Evolutionary conservation across 2,329 filamentous ascomycete species (phyloP), one percentile per base, ranked within the genome.

Genomic region (Talaromyces sp.): DNA sequence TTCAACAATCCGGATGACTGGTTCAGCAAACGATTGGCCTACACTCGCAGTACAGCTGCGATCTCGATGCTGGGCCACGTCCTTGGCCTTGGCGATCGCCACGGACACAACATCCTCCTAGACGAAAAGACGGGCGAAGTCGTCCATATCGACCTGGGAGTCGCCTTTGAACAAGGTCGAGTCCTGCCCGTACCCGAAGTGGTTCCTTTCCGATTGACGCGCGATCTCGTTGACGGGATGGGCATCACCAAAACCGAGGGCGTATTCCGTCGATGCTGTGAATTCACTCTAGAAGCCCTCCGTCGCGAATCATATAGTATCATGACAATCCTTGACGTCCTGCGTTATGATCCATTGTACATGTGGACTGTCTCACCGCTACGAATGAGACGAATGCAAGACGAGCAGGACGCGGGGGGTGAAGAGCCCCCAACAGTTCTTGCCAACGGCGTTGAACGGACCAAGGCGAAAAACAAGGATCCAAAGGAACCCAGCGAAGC

Each of bases 341-440:
- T 99, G 60, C 88, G 95, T n/a, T 97, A 97, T 74, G 94, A 99
- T 79, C 95, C 94, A 1, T 77, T 99, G 61, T 96, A 97, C 73
- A 94, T 86, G 61, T 99, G 94, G 94, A 93, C 90, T 36, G 86
- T 97, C 57, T 94, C 89, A 10, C 84, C 85, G 0, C 72, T 86
- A 15, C 81, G 85, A 51, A 81, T 85, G 57, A 85, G 84, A 70
- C 80, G 81, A 56, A 87, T 88, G 81, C 85, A 88, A 67, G 83
- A 87, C 39, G 72, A 74, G 15, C 69, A 82, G 2, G 79, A 77
- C 28, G 72, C 71, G 1, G 69, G 63, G 8, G 76, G 69, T 31
- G 74, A 69, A 5, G 76, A 72, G 3, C 71, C 70, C 2, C 71
- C 67, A 2, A 57, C 72, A 21, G 43, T 56, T 7, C 54, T 56